Evolutionary conservation across 768 basidiomycete species (phyloP).

Genomic region (Russula olivacea): DNA sequence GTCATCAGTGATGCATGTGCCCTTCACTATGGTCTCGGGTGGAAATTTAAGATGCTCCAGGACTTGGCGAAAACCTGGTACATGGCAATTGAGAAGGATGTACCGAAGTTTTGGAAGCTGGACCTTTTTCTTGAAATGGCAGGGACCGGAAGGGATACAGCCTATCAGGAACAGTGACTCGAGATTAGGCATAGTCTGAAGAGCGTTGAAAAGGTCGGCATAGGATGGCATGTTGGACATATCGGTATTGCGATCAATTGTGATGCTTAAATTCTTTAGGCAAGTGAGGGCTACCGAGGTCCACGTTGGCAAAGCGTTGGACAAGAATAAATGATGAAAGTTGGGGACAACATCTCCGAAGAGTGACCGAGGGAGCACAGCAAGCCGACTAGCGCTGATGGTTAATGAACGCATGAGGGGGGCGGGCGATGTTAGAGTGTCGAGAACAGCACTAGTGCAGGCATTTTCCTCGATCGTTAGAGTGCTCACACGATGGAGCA

Average conservation of each 20-base stretch:
- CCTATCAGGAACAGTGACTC: not conserved
- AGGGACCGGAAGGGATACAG: constrained; percentile 10
- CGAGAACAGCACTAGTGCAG: not conserved
- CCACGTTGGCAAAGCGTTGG: constrained; percentile 7
- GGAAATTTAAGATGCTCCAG: constrained; percentile 9
- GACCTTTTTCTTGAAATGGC: not conserved
- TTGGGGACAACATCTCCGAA: not conserved
- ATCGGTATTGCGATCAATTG: not conserved
- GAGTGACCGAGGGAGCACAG: constrained; percentile 4
- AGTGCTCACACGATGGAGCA: constrained; percentile 8
- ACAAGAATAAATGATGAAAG: constrained; percentile 1
- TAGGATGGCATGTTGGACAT: constrained; percentile 4
- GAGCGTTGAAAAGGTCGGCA: constrained; percentile 7
- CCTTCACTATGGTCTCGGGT: not conserved
- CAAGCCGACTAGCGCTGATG: not conserved
- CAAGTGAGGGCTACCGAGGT: not conserved
- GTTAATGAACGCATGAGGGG: constrained; percentile 6
- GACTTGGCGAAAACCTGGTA: constrained; percentile 7
- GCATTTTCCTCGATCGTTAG: constrained; percentile 12
- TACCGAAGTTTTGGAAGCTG: constrained; percentile 4
- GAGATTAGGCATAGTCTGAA: constrained; percentile 8
- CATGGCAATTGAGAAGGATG: constrained; percentile 5
- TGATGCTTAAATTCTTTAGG: constrained; percentile 2
- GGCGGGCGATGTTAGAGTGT: not conserved
- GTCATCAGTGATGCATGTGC: constrained; percentile 14